Percentiles rank a stretch among this genome's conserved stretches.
These are phyloP conservation scores for Sambucus nigra DNA, from an alignment of 129 eudicot species.

Conservation along the genomic window DNA sequence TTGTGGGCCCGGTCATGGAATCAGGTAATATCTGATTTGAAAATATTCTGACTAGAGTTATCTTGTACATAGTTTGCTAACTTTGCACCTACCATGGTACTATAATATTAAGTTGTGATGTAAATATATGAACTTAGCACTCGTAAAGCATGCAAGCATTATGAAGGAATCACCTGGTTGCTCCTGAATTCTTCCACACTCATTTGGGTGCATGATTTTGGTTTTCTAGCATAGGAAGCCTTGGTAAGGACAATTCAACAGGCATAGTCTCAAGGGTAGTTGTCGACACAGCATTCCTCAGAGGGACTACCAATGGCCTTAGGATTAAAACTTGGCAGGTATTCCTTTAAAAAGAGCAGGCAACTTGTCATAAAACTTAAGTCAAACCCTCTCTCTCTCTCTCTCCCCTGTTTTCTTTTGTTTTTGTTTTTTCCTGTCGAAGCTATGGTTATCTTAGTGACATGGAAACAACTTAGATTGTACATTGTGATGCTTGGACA, in stretches of 20 bases:
- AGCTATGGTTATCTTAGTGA: too few species aligned
- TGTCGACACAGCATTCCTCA: constrained; percentile 59
- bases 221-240: constrained; percentile 80
- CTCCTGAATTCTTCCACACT: background rate
- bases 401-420: background rate
- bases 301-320: constrained; percentile 82
- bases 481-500: too few species aligned
- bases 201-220: constrained; percentile 6
- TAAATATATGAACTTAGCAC: background rate
- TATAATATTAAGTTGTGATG: background rate
- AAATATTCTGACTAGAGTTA: background rate
- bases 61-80: constrained; percentile 1
- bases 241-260: constrained; percentile 74
- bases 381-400: background rate
- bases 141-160: background rate
- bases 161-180: background rate
- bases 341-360: background rate
- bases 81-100: too few species aligned
- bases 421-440: background rate
- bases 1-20: constrained; percentile 99
- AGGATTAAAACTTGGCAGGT: constrained; percentile 99
- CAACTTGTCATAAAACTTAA: background rate
- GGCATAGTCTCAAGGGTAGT: constrained; percentile 69
- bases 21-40: constrained; percentile 44
- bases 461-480: too few species aligned